Conservation (phyloP, 768 basidiomycete genomes). For the Nevesoporus exiguus region DNA sequence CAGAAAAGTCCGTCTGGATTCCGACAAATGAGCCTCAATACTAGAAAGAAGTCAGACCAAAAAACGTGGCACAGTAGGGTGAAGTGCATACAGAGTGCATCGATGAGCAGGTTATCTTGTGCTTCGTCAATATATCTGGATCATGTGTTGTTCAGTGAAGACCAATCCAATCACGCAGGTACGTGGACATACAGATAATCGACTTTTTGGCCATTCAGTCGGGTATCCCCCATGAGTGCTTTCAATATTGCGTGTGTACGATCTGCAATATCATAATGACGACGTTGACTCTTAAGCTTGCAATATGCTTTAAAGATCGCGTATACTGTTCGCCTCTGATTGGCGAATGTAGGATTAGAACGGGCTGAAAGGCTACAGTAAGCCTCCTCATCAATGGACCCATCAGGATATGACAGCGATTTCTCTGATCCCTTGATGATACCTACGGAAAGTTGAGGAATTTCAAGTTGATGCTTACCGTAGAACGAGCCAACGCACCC, state of each 20-base stretch:
- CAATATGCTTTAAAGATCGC: constrained; percentile 51
- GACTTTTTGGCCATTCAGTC: constrained; percentile 40
- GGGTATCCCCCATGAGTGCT: constrained; percentile 26
- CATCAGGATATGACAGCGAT: constrained; percentile 33
- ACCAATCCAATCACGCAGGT: background rate
- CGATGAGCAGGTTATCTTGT: constrained; percentile 69
- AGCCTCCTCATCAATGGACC: constrained; percentile 40
- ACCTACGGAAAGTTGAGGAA: constrained; percentile 30
- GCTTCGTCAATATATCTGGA: constrained; percentile 66
- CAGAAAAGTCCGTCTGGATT: constrained; percentile 70
- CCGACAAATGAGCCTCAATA: constrained; percentile 56
- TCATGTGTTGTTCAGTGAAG: background rate
- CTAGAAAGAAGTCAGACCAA: constrained; percentile 34
- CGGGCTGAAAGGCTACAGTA: constrained; percentile 52
- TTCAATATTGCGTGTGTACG: constrained; percentile 54
- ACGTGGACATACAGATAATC: constrained; percentile 49
- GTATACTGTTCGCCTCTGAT: constrained; percentile 47
- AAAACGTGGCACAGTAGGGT: background rate
- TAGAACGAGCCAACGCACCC: constrained; percentile 36
- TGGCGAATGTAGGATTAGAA: constrained; percentile 52
- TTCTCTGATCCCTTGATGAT: constrained; percentile 69
- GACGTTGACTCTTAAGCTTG: constrained; percentile 39
- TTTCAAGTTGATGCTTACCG: background rate
- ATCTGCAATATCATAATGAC: constrained; percentile 58
- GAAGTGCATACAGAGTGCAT: constrained; percentile 47